Percentiles rank a stretch among this genome's conserved stretches.
These are phyloP conservation scores for Wickerhamomyces alni DNA, from an alignment of 805 yeast species.

Conservation along the genomic window DNA sequence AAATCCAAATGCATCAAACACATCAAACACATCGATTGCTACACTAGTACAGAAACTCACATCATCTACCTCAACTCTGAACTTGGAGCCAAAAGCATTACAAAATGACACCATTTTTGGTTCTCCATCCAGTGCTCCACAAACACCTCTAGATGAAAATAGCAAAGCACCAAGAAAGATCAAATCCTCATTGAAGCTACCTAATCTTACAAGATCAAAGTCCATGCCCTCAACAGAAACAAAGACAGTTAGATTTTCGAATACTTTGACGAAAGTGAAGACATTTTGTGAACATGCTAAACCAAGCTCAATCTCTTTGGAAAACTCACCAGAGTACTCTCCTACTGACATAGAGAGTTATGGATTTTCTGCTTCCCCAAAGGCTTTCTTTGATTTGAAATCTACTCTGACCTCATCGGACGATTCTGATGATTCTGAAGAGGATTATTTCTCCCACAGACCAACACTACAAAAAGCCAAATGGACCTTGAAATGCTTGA, in stretches of 20 bases:
- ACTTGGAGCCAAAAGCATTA: slow-evolving; percentile 4
- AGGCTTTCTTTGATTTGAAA: slow-evolving; percentile 20
- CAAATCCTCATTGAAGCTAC: slow-evolving; percentile 42
- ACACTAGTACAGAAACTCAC: slow-evolving; percentile 19
- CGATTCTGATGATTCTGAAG: slow-evolving; percentile 16
- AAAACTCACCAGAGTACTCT: slow-evolving; percentile 39
- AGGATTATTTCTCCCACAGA: slow-evolving; percentile 15
- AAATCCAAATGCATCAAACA: slow-evolving; percentile 2
- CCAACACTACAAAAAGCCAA: slow-evolving; percentile 8
- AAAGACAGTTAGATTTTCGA: slow-evolving; percentile 62
- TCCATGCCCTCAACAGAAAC: slow-evolving; percentile 41
- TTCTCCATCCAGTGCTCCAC: slow-evolving; percentile 5
- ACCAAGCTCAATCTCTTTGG: slow-evolving; percentile 59
- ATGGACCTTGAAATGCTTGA: slow-evolving; percentile 14
- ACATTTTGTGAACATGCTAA: slow-evolving; percentile 55
- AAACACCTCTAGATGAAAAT: slow-evolving; percentile 5
- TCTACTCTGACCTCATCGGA: slow-evolving; percentile 10
- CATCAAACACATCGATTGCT: slow-evolving; percentile 19
- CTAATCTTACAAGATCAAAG: slow-evolving; percentile 31
- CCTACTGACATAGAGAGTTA: slow-evolving; percentile 2
- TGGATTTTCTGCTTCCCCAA: slow-evolving; percentile 7
- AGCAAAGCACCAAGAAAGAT: slow-evolving; percentile 12
- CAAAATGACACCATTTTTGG: not conserved
- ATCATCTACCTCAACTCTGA: slow-evolving; percentile 19
- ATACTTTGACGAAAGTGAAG: slow-evolving; percentile 54